Conservation (phyloP, 768 basidiomycete genomes). For the Suillus hirtellus region DNA sequence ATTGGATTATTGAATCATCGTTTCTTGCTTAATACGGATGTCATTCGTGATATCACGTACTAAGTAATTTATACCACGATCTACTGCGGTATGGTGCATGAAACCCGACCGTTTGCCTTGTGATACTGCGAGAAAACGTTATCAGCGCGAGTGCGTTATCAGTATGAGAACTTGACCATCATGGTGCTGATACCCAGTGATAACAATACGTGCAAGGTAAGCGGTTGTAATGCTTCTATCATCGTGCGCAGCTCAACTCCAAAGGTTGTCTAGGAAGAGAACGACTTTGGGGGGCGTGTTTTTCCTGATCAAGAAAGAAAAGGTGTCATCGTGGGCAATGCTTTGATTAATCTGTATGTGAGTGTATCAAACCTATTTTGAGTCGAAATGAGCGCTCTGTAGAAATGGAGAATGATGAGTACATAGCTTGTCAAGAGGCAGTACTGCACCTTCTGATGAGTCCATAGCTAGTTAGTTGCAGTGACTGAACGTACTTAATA, state of each 20-base stretch:
- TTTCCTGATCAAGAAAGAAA: conserved; percentile 10
- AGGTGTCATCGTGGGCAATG: neutral
- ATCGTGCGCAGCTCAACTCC: neutral
- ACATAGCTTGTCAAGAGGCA: neutral
- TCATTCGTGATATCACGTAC: neutral
- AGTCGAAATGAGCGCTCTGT: neutral
- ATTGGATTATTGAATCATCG: neutral
- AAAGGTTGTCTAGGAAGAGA: neutral
- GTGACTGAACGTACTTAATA: neutral
- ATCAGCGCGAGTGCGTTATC: neutral
- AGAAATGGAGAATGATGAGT: neutral
- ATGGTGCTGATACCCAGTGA: neutral
- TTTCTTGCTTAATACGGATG: neutral
- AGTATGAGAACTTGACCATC: neutral
- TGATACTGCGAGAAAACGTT: neutral
- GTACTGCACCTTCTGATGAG: neutral
- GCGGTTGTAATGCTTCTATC: neutral
- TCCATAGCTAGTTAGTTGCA: neutral
- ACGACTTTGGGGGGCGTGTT: neutral
- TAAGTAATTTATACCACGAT: neutral
- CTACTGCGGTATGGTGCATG: neutral
- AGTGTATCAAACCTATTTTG: conserved; percentile 5
- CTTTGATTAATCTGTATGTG: conserved; percentile 8
- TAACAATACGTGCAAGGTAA: neutral
- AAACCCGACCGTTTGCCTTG: neutral